Percentiles rank a stretch among this genome's conserved stretches.
Evolutionary conservation across 768 basidiomycete genomes (phyloP).

Genomic region (Crucibulum laeve): DNA sequence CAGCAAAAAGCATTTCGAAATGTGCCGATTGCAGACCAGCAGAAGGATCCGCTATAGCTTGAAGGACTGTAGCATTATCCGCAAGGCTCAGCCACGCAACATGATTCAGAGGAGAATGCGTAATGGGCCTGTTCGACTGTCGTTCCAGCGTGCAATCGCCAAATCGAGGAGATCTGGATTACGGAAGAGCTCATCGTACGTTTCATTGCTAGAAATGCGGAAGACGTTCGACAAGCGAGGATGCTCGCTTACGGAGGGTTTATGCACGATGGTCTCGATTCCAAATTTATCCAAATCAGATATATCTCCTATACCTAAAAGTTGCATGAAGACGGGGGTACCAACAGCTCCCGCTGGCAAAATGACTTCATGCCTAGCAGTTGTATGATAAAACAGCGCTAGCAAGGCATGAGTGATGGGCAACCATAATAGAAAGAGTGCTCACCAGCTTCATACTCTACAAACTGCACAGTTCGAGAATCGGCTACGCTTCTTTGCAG

Average conservation of each 20-base stretch:
- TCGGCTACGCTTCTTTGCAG: conserved; percentile 9
- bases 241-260: conserved; percentile 42
- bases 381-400: conserved; percentile 1
- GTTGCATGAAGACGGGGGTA: conserved; percentile 28
- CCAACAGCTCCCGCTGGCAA: conserved; percentile 31
- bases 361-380: conserved; percentile 27
- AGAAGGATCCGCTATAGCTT: conserved; percentile 20
- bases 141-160: conserved; percentile 20
- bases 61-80: conserved; percentile 17
- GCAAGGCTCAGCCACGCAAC: conserved; percentile 26
- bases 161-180: conserved; percentile 10
- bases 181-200: conserved; percentile 17
- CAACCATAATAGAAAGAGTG: not conserved
- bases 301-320: conserved; percentile 40
- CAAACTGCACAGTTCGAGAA: conserved; percentile 15
- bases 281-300: conserved; percentile 27
- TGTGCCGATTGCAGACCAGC: conserved; percentile 24
- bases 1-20: conserved; percentile 23
- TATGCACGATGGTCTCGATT: conserved; percentile 31
- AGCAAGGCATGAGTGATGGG: not conserved
- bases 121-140: conserved; percentile 21
- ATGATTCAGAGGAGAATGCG: conserved; percentile 21
- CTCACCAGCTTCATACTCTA: conserved; percentile 5
- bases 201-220: conserved; percentile 16
- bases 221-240: conserved; percentile 25